phyloP scores from a whole-genome alignment of 1,284 basidiomycete genomes.

The Irpex rosettiformis region DNA sequence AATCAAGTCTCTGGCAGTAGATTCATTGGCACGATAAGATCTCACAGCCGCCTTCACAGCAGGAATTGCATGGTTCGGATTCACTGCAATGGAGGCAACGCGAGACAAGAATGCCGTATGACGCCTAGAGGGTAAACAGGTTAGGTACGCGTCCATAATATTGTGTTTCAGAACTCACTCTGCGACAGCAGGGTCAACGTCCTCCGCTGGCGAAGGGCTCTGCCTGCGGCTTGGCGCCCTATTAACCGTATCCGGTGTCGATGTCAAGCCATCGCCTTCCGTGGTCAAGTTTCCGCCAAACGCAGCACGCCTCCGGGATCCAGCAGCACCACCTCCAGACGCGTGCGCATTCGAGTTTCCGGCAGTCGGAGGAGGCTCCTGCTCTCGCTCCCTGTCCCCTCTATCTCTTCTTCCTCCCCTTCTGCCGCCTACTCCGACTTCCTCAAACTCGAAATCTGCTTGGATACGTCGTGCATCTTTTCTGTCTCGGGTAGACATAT shows the following conservation, averaged over 20 bases:
- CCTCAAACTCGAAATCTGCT: conserved; percentile 78
- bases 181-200: conserved; percentile 48
- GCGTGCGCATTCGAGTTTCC: conserved; percentile 18
- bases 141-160: background rate
- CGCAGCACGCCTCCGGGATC: conserved; percentile 46
- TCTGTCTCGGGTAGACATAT: conserved; percentile 77
- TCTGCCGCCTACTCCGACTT: conserved; percentile 40
- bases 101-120: conserved; percentile 70
- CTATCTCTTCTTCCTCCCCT: conserved; percentile 35
- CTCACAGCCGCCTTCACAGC: conserved; percentile 82
- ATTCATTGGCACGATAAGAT: conserved; percentile 78
- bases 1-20: conserved; percentile 80
- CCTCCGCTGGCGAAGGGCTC: conserved; percentile 43
- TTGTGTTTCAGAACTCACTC: conserved; percentile 44
- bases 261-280: conserved; percentile 30
- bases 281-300: conserved; percentile 65
- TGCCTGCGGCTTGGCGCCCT: conserved; percentile 35
- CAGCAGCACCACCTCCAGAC: conserved; percentile 26
- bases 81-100: conserved; percentile 64
- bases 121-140: conserved; percentile 46
- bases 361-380: conserved; percentile 38
- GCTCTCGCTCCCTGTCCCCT: conserved; percentile 46
- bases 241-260: conserved; percentile 17
- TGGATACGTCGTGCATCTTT: conserved; percentile 78
- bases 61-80: conserved; percentile 69